Percentiles rank a stretch among this genome's conserved stretches.
Evolutionary conservation across 2,329 filamentous ascomycete species (phyloP).

Genomic region (Botrytis sinoallii): DNA sequence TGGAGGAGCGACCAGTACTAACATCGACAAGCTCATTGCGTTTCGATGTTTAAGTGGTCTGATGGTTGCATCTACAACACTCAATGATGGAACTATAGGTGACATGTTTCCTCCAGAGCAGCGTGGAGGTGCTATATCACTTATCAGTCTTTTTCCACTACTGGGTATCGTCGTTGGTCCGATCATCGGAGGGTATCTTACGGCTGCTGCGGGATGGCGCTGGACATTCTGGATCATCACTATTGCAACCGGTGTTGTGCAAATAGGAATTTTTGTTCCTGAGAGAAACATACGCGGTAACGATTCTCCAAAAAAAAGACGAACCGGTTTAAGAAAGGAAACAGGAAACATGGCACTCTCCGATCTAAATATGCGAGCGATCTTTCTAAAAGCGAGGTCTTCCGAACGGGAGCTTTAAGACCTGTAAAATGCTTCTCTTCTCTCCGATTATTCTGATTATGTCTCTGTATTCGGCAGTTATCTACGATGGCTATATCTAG

Average conservation of each 20-base stretch:
- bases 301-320: constrained; percentile 46
- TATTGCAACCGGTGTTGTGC: constrained; percentile 40
- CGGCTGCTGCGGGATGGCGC: constrained; percentile 47
- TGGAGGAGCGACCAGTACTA: constrained; percentile 47
- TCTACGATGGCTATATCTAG: constrained; percentile 39
- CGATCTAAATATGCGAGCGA: constrained; percentile 37
- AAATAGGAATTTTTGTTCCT: constrained; percentile 41
- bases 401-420: constrained; percentile 37
- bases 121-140: constrained; percentile 54
- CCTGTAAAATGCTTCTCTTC: constrained; percentile 38
- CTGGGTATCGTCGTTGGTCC: constrained; percentile 41
- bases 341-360: constrained; percentile 52
- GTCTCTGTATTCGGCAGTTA: constrained; percentile 37
- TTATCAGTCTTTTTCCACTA: constrained; percentile 44
- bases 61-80: constrained; percentile 52
- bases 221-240: constrained; percentile 51
- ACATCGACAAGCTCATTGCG: constrained; percentile 47
- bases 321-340: constrained; percentile 44
- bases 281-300: constrained; percentile 49
- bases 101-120: constrained; percentile 60
- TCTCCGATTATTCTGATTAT: constrained; percentile 37
- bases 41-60: constrained; percentile 61
- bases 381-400: constrained; percentile 6
- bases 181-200: constrained; percentile 50
- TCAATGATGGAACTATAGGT: constrained; percentile 59